phyloP scores from a whole-genome alignment of 2,329 filamentous ascomycete genomes.

The Epichloe coenophiala region DNA sequence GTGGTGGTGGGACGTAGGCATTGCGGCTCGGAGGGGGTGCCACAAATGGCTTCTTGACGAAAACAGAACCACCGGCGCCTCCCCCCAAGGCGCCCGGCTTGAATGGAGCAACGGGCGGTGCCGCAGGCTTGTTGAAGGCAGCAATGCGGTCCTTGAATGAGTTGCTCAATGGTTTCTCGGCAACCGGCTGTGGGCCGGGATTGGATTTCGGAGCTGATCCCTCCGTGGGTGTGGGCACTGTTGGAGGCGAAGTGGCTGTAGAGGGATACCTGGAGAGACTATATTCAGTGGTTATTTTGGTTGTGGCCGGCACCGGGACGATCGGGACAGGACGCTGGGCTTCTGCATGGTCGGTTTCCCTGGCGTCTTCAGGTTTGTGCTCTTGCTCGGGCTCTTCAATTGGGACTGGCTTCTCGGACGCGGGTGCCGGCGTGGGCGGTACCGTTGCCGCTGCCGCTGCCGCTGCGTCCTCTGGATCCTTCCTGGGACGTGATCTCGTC shows the following conservation, averaged over 20 bases:
- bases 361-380: conserved; percentile 22
- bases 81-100: conserved; percentile 56
- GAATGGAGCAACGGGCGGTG: conserved; percentile 78
- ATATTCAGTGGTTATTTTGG: conserved; percentile 19
- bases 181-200: conserved; percentile 47
- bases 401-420: conserved; percentile 13
- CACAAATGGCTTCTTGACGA: conserved; percentile 95
- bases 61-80: conserved; percentile 42
- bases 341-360: conserved; percentile 18
- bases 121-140: conserved; percentile 84
- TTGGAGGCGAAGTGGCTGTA: conserved; percentile 7
- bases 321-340: conserved; percentile 22
- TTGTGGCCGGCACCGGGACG: conserved; percentile 12
- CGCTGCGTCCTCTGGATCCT: conserved; percentile 25
- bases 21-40: conserved; percentile 92
- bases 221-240: conserved; percentile 24
- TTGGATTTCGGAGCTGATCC: conserved; percentile 23
- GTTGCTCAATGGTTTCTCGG: conserved; percentile 59
- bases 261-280: conserved; percentile 6
- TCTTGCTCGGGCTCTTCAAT: conserved; percentile 11
- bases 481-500: conserved; percentile 57
- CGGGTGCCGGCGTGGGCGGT: conserved; percentile 17
- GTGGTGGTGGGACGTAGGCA: conserved; percentile 69
- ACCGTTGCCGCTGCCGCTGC: conserved; percentile 22
- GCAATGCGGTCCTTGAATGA: conserved; percentile 94